Conservation (phyloP, 2,329 filamentous ascomycete species). For the Onygena corvina region DNA sequence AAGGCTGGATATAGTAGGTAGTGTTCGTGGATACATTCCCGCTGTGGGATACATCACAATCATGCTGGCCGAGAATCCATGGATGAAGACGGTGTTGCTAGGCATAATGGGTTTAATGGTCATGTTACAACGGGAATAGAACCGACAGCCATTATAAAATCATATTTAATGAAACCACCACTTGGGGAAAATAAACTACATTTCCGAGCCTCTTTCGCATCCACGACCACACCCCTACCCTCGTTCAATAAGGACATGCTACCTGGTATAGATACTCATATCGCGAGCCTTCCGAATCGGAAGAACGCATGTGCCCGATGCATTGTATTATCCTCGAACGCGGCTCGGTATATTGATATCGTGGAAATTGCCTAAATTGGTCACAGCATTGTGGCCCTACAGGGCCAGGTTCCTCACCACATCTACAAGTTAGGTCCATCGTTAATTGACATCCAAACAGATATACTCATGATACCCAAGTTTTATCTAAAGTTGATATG, state of each 20-base stretch:
- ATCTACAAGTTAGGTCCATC: no score
- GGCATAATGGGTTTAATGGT: constrained; percentile 92
- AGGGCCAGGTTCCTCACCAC: no score
- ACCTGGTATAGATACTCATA: no score
- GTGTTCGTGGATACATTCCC: constrained; percentile 80
- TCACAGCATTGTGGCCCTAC: no score
- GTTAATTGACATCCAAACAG: no score
- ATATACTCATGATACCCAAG: no score
- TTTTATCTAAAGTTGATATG: no score
- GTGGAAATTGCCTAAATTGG: no score
- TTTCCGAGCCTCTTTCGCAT: background rate
- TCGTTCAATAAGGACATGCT: background rate
- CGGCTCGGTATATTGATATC: no score
- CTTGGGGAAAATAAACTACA: background rate
- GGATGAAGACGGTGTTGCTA: constrained; percentile 90
- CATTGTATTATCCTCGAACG: no score
- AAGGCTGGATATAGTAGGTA: constrained; percentile 76
- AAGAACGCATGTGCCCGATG: no score
- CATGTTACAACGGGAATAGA: constrained; percentile 75
- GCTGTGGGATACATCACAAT: constrained; percentile 97
- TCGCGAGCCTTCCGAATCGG: no score
- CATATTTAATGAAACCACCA: constrained; percentile 2
- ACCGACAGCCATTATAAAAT: background rate
- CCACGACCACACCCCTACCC: background rate
- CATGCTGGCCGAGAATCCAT: constrained; percentile 85